phyloP scores from a whole-genome alignment of 2,329 filamentous ascomycete species.

The Aspergillus pseudotamarii region DNA sequence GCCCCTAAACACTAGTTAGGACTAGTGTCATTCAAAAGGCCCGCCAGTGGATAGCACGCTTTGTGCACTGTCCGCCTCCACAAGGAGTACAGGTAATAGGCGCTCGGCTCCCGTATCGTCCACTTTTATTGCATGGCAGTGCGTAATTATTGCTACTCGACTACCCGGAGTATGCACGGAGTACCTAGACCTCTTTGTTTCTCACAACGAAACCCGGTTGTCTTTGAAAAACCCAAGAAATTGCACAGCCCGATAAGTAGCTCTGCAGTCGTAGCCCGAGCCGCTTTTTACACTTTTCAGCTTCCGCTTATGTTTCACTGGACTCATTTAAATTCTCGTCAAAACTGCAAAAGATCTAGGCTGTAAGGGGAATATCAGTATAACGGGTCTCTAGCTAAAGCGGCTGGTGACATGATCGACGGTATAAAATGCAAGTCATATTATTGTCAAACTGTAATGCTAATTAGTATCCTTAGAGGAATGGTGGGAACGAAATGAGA shows the following conservation, averaged over 20 bases:
- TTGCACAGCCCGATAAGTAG: background rate
- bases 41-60: constrained; percentile 10
- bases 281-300: background rate
- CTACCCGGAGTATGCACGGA: constrained; percentile 4
- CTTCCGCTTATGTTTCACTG: background rate
- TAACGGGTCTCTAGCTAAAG: background rate
- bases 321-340: background rate
- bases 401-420: constrained; percentile 1
- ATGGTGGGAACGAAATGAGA: background rate
- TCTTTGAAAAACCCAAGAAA: background rate
- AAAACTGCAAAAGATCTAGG: background rate
- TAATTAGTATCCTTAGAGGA: background rate
- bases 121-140: background rate
- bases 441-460: background rate
- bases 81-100: constrained; percentile 1
- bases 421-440: background rate
- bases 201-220: background rate
- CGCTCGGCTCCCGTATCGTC: constrained; percentile 1
- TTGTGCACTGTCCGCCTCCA: constrained; percentile 20
- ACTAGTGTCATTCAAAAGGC: background rate
- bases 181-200: background rate
- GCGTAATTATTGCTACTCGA: background rate
- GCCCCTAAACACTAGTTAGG: constrained; percentile 3
- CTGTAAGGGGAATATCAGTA: background rate
- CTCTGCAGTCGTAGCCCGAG: background rate